A percentile compares a stretch with the other conserved stretches of the same genome.
phyloP scores from a whole-genome alignment of 441 rosid species.

The Syzygium malaccense region DNA sequence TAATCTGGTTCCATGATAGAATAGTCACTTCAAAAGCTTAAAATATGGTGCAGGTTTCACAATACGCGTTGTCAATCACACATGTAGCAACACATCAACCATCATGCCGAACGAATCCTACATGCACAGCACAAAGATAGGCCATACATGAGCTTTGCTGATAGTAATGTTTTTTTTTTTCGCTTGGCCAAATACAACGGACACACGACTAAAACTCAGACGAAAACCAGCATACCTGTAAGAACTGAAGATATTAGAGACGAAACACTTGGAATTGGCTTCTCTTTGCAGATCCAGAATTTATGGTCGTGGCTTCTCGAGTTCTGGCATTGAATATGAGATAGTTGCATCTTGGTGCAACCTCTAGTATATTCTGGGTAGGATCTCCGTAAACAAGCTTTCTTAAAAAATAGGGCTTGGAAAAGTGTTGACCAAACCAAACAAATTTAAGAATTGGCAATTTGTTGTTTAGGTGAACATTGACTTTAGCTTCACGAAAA shows the following conservation, averaged over 20 bases:
- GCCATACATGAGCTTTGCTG: background rate
- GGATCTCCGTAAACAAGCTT: no score
- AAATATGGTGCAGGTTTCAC: background rate
- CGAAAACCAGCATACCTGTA: background rate
- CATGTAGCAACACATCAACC: background rate
- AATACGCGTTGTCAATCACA: background rate
- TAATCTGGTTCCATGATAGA: background rate
- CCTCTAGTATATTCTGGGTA: no score
- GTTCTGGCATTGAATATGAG: background rate
- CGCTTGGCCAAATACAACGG: background rate
- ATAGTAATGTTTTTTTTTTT: no score
- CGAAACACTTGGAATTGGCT: background rate
- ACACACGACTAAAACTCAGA: background rate
- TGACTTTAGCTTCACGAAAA: no score
- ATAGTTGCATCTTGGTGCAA: background rate
- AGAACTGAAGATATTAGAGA: background rate
- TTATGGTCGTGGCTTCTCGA: background rate
- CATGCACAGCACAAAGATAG: background rate
- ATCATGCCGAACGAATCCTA: background rate
- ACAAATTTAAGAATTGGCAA: no score
- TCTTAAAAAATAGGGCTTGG: no score
- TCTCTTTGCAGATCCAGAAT: background rate
- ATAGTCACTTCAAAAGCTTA: background rate
- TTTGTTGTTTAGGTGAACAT: no score
- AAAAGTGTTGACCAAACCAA: no score